These are phyloP conservation scores for Trichoderma semiorbis DNA, from an alignment of 2,329 filamentous ascomycete species.

Conservation along the genomic window DNA sequence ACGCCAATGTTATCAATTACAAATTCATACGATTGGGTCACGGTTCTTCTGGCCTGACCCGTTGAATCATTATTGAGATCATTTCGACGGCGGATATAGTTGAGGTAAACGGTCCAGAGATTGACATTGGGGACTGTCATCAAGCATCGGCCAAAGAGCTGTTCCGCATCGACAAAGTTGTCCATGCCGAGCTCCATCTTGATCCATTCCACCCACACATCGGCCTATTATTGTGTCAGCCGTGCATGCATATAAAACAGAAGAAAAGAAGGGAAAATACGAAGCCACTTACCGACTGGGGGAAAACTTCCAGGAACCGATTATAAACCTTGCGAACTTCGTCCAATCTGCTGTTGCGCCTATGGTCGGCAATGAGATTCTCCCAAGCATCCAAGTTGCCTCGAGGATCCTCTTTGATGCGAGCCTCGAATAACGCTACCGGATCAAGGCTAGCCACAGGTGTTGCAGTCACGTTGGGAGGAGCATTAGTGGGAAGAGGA, in stretches of 20 bases:
- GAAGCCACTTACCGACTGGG: slow-evolving; percentile 75
- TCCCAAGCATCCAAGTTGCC: slow-evolving; percentile 93
- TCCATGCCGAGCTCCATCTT: slow-evolving; percentile 87
- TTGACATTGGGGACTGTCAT: slow-evolving; percentile 76
- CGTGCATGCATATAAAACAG: background rate
- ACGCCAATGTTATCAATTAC: slow-evolving; percentile 86
- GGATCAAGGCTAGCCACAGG: slow-evolving; percentile 56
- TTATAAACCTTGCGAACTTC: slow-evolving; percentile 78
- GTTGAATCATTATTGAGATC: slow-evolving; percentile 75
- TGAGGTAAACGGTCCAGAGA: slow-evolving; percentile 89
- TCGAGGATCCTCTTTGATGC: slow-evolving; percentile 86
- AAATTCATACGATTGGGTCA: slow-evolving; percentile 87
- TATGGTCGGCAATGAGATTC: slow-evolving; percentile 79
- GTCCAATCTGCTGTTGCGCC: slow-evolving; percentile 75
- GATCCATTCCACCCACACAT: slow-evolving; percentile 85
- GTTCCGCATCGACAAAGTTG: slow-evolving; percentile 75
- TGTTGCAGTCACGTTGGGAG: slow-evolving; percentile 34
- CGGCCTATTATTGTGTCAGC: slow-evolving; percentile 59
- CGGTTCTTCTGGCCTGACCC: slow-evolving; percentile 71
- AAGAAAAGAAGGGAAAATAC: background rate
- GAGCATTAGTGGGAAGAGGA: slow-evolving; percentile 24
- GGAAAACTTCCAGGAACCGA: slow-evolving; percentile 83
- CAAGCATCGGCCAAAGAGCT: slow-evolving; percentile 78
- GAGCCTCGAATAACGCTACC: slow-evolving; percentile 79
- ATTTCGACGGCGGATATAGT: slow-evolving; percentile 90